phyloP scores from a whole-genome alignment of 192 early-diverging fungal genomes.

The Mortierella hygrophila region DNA sequence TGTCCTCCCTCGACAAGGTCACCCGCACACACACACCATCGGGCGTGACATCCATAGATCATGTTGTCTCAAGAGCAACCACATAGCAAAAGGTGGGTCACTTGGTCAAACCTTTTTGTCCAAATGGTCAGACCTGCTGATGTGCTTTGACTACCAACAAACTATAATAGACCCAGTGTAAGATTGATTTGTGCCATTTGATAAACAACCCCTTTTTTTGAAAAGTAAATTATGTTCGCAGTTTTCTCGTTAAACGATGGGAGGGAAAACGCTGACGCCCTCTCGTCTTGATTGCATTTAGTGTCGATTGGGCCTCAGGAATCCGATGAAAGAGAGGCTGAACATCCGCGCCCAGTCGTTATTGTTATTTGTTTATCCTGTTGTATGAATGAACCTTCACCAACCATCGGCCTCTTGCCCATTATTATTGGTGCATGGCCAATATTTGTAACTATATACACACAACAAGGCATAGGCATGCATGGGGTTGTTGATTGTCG shows the following conservation, averaged over 20 bases:
- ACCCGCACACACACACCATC: neutral
- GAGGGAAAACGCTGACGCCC: too few relatives aligned
- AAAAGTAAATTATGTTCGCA: too few relatives aligned
- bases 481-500: neutral
- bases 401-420: too few relatives aligned
- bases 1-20: neutral
- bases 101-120: neutral
- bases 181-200: neutral
- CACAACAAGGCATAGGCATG: neutral
- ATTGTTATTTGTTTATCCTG: too few relatives aligned
- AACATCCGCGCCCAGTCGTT: too few relatives aligned
- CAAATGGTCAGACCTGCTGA: slow-evolving; percentile 4
- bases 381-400: too few relatives aligned
- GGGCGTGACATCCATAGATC: neutral
- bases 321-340: too few relatives aligned
- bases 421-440: too few relatives aligned
- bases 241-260: too few relatives aligned
- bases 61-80: neutral
- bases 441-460: neutral
- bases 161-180: too few relatives aligned
- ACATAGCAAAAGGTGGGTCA: neutral
- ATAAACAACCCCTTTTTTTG: neutral
- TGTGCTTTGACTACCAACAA: neutral
- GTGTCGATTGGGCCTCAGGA: too few relatives aligned
- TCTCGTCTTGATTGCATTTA: too few relatives aligned